Base-by-base conservation (phyloP, 306 rosid species). In the Geum urbanum region DNA sequence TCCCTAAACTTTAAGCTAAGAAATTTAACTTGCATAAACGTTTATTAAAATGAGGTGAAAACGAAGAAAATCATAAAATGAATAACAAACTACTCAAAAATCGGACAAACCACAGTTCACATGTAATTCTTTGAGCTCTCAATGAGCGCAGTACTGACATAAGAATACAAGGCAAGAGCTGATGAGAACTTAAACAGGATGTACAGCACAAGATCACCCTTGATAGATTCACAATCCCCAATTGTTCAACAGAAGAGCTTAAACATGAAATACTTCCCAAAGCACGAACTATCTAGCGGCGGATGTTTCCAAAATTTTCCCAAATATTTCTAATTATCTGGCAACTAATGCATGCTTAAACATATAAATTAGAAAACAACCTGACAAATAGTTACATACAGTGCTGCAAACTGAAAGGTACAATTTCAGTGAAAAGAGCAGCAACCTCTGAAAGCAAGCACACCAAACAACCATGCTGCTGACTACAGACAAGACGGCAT, bases 321-420 rank as follows among this genome's bases (percentile, higher is more conserved):
- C 82, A 69, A 76, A 70, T 49, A 71, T 66, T 71, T 83, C 73
- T 77, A 79, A 76, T 75, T 58, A 74, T 75, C 78, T 76, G 80
- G 76, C 79, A 74, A 79, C 77, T 67, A 83, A 77, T 74, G 80
- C 87, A 76, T 69, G 59, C 75, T 80, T 69, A 72, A 81, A 63
- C 86, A 79, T 81, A 79, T 55, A 73, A 79, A 77, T 67, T 68
- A 80, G 76, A 76, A 75, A 77, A 74, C 79, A 73, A 61, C 74
- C 85, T 56, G 80, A 76, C 67, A 84, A 64, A 74, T 80, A 84
- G 91, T 81, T 85, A 80, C 96, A 88, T 85, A 83, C 84, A 76
- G 63, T 83, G 89, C 86, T 71, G 86, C 86, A 80, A 81, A 73
- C 80, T 74, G 80, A 70, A 63, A 67, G 78, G 75, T 73, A 62